Percentiles rank a stretch among this genome's conserved stretches.
Conservation (phyloP, 305 asterid genomes). For the Rubia balearica region DNA sequence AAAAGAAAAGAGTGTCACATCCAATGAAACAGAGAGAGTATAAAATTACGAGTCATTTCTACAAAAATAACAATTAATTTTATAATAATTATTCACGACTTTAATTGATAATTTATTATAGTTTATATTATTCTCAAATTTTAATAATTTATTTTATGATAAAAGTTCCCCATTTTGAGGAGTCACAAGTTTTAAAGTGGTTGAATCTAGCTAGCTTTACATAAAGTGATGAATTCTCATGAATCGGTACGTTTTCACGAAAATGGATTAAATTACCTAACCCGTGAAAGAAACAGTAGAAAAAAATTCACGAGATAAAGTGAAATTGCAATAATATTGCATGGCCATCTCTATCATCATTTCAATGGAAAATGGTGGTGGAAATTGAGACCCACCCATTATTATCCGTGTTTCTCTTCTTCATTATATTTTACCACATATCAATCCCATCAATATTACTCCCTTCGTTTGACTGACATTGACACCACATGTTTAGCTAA, state of each 20-base stretch:
- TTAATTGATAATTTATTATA: too few species aligned
- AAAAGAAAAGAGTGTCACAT: too few species aligned
- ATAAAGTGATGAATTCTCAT: slow-evolving; percentile 27
- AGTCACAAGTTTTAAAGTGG: slow-evolving; percentile 20
- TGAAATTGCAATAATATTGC: background rate
- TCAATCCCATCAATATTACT: slow-evolving; percentile 11
- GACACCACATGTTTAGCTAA: too few species aligned
- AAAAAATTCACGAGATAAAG: background rate
- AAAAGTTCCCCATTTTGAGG: too few species aligned
- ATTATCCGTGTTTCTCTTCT: slow-evolving; percentile 25
- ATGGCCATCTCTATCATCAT: slow-evolving; percentile 13
- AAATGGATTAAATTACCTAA: slow-evolving; percentile 23
- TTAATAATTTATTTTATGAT: too few species aligned
- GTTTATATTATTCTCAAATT: too few species aligned
- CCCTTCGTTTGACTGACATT: too few species aligned
- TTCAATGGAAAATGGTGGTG: slow-evolving; percentile 13
- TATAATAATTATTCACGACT: too few species aligned
- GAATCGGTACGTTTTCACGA: slow-evolving; percentile 27
- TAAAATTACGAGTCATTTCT: too few species aligned
- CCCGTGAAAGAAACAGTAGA: slow-evolving; percentile 21
- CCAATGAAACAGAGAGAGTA: too few species aligned
- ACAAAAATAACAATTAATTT: too few species aligned
- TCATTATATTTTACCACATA: slow-evolving; percentile 17
- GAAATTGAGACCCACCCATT: background rate
- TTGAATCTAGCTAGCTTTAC: slow-evolving; percentile 22